phyloP scores from a whole-genome alignment of 139 green algal species.

The Bryopsis sp. region DNA sequence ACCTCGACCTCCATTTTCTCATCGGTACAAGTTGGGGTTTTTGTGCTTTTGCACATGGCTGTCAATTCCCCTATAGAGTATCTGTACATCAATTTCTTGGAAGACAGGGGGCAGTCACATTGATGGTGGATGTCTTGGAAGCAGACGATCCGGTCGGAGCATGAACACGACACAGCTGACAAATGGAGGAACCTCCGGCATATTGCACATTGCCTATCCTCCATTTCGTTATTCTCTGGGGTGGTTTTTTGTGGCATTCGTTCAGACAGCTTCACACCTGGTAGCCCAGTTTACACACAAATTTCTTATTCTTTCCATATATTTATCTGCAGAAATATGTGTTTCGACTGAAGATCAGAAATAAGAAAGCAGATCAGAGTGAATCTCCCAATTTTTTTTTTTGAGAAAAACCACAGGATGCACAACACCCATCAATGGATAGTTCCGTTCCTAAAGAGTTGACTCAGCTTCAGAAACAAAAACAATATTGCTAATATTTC shows the following conservation, averaged over 20 bases:
- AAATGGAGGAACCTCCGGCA: conserved; percentile 10
- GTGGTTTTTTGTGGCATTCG: too few relatives aligned
- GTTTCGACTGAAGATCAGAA: background rate
- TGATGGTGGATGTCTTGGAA: background rate
- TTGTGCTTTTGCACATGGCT: background rate
- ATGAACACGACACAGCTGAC: conserved; percentile 4
- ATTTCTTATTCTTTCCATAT: background rate
- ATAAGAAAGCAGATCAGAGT: background rate
- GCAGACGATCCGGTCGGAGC: background rate
- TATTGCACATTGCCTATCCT: conserved; percentile 8
- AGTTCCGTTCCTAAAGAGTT: background rate
- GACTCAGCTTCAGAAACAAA: background rate
- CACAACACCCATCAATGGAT: too few relatives aligned
- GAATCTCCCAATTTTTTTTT: background rate
- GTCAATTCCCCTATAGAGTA: background rate
- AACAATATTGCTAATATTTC: background rate
- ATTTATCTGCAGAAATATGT: background rate
- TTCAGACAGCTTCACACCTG: too few relatives aligned
- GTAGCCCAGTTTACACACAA: background rate
- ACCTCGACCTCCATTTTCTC: background rate
- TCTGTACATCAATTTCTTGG: conserved; percentile 8
- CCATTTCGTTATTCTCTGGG: too few relatives aligned
- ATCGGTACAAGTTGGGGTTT: background rate
- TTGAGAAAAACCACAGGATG: too few relatives aligned
- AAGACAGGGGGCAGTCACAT: conserved; percentile 7